These are phyloP conservation scores for Bryoerythrophyllum caledonicum DNA, from an alignment of 225 moss, liverwort and hornwort genomes.

Conservation along the genomic window DNA sequence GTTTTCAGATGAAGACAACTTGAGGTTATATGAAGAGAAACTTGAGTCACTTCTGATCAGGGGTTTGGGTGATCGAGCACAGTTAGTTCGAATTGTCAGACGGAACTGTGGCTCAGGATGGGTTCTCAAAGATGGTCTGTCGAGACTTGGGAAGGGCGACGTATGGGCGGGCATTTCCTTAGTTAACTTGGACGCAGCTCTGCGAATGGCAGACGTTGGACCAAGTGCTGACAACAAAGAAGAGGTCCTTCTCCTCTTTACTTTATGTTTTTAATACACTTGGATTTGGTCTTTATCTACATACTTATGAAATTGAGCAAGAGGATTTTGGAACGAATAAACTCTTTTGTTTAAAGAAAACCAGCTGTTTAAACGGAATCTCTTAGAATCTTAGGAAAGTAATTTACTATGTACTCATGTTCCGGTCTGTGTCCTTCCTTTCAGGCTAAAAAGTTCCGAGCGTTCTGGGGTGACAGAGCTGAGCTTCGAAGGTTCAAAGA, in stretches of 20 bases:
- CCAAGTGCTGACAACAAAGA: constrained; percentile 88
- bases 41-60: constrained; percentile 59
- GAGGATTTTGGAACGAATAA: not conserved
- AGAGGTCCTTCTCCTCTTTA: constrained; percentile 52
- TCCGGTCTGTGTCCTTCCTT: not conserved
- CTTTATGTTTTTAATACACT: not conserved
- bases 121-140: constrained; percentile 55
- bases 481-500: constrained; percentile 94
- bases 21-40: constrained; percentile 53
- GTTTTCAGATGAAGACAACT: constrained; percentile 70
- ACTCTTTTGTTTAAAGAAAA: not conserved
- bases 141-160: constrained; percentile 41
- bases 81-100: constrained; percentile 59
- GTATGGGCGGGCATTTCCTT: constrained; percentile 67
- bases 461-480: constrained; percentile 88
- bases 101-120: constrained; percentile 59
- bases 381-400: not conserved
- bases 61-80: constrained; percentile 76
- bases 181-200: constrained; percentile 61
- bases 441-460: constrained; percentile 78
- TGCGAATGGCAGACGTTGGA: constrained; percentile 91
- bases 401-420: not conserved
- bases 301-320: constrained; percentile 18
- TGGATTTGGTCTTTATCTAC: not conserved
- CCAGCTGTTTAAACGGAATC: not conserved